These are phyloP conservation scores for Arthrinium phaeospermum DNA, from an alignment of 2,329 filamentous ascomycete genomes.

Conservation along the genomic window DNA sequence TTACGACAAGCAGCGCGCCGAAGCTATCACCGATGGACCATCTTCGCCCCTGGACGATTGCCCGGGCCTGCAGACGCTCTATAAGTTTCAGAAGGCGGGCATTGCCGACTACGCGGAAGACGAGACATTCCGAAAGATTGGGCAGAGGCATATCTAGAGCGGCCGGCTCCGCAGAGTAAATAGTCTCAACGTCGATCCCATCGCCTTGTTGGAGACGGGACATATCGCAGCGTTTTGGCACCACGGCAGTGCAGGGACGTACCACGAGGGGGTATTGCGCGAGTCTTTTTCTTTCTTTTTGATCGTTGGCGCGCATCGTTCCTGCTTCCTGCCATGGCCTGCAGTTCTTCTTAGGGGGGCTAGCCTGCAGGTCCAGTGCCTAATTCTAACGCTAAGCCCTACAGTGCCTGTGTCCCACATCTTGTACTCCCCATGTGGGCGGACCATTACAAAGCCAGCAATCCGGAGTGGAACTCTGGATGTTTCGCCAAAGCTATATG, in stretches of 20 bases:
- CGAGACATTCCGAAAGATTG: neutral
- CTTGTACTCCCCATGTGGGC: constrained; percentile 5
- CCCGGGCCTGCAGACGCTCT: neutral
- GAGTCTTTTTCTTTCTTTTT: neutral
- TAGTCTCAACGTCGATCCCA: neutral
- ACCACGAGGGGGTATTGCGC: neutral
- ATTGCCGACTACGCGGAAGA: neutral
- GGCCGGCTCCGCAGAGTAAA: neutral
- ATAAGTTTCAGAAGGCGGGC: neutral
- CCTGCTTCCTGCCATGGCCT: no score
- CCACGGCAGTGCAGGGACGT: neutral
- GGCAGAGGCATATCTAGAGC: neutral
- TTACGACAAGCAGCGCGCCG: neutral
- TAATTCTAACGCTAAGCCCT: neutral
- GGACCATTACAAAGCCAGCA: neutral
- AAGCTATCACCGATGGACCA: neutral
- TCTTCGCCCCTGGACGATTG: neutral
- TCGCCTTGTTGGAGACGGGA: neutral
- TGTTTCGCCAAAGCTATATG: neutral
- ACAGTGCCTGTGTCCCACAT: neutral
- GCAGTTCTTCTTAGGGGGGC: no score
- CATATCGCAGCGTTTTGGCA: neutral
- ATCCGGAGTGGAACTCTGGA: neutral
- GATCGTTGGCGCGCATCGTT: no score
- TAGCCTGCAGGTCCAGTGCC: neutral